Evolutionary conservation across 192 early-diverging fungal genomes (phyloP), one percentile per base, ranked within the genome.

Genomic region (Funneliformis geosporum): DNA sequence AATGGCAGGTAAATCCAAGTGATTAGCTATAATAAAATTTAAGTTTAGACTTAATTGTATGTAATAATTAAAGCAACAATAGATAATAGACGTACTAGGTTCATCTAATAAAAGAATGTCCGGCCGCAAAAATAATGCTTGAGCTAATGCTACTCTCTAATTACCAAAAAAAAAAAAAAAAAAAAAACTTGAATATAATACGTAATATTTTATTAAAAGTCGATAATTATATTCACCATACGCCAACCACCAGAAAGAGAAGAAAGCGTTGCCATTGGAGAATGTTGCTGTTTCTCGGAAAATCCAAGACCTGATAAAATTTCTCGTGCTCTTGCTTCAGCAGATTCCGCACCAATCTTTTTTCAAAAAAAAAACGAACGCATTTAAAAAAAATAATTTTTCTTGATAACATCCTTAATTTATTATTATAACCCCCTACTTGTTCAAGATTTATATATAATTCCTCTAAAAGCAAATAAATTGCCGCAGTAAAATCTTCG

Each of bases 1-100:
- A 47, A 95, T 95, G n/a, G 95, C 93, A 5, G 92, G 92, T 46
- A 98, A 83, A 80, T 98, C 96, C 81, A 98, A 86, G 82, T 95
- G 93, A 81, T 95, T 95, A 73, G 92, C 89, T 89, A 28, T 0
- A 3, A 74, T 47, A 42, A 33, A 33, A 28, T 14, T 2, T 76
- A 50, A 5, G 23, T 21, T 44, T 21, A 64, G 25, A 50, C 28
- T n/a, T 61, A 2, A 14, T 4, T 1, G 27, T 14, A 23, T n/a
- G 4, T 28, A 7, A 42, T 38, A 9, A 25, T 40, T 66, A 14
- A 40, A 60, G 4, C 2, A 14, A 62, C 27, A 28, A 75, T 21
- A 83, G 23, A 69, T 69, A 14, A 42, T 33, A 60, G 8, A 69
- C 82, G 61, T 83, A 87, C 86, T 98, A 77, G 95, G 96, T 86